Percentiles rank a stretch among this genome's conserved stretches.
Conservation (phyloP, 768 basidiomycete species). For the Pisolithus marmoratus region DNA sequence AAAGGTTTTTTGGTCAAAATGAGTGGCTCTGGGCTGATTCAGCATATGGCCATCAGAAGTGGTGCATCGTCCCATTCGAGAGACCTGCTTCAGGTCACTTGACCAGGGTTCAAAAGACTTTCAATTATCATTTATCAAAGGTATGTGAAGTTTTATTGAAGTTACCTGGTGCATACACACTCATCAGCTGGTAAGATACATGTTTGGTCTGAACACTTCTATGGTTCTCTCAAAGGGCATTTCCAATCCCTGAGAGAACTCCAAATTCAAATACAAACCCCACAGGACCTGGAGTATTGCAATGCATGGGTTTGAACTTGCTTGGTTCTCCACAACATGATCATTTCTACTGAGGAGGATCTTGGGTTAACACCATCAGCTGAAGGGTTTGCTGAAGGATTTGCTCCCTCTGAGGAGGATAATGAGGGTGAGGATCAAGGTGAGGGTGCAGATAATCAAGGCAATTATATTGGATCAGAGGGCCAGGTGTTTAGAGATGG, state of each 20-base stretch:
- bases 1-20: conserved; percentile 2
- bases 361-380: background rate
- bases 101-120: conserved; percentile 10
- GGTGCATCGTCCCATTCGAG: conserved; percentile 23
- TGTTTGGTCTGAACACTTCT: conserved; percentile 7
- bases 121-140: conserved; percentile 13
- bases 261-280: conserved; percentile 6
- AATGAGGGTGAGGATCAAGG: too few relatives aligned
- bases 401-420: too few relatives aligned
- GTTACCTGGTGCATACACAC: background rate
- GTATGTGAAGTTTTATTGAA: background rate
- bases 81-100: conserved; percentile 11
- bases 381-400: too few relatives aligned
- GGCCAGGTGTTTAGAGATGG: too few relatives aligned
- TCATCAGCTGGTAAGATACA: background rate
- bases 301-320: conserved; percentile 4
- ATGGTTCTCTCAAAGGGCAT: conserved; percentile 7
- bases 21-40: conserved; percentile 11
- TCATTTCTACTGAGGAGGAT: conserved; percentile 9
- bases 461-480: too few relatives aligned
- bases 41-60: conserved; percentile 5
- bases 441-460: too few relatives aligned
- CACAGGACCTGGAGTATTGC: background rate
- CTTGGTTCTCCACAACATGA: conserved; percentile 13
- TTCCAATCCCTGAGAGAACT: conserved; percentile 11